Conservation (phyloP, 1,139 yeast species). For the Kodamaea ohmeri region DNA sequence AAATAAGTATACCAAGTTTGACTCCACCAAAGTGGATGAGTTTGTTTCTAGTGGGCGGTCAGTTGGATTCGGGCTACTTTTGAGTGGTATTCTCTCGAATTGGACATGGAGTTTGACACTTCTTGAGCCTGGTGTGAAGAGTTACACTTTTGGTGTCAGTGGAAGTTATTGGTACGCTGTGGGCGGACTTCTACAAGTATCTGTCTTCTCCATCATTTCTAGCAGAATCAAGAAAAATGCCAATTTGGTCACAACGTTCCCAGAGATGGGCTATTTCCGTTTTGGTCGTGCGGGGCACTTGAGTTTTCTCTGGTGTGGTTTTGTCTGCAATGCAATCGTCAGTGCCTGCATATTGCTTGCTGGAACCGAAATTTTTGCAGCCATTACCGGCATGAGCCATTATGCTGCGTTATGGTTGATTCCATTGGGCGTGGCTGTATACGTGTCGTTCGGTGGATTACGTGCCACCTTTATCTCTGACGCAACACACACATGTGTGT, state of each 20-base stretch:
- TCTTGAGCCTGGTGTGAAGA: conserved; percentile 29
- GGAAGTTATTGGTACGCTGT: conserved; percentile 35
- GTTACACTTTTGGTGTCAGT: conserved; percentile 21
- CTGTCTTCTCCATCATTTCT: conserved; percentile 37
- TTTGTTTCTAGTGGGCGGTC: conserved; percentile 37
- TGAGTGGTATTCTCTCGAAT: conserved; percentile 33
- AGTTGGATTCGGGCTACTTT: conserved; percentile 31
- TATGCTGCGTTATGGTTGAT: conserved; percentile 36
- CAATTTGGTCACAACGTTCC: conserved; percentile 38
- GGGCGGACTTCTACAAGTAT: conserved; percentile 36
- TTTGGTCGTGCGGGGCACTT: conserved; percentile 38
- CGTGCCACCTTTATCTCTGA: conserved; percentile 48
- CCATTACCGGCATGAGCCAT: conserved; percentile 35
- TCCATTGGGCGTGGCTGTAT: conserved; percentile 41
- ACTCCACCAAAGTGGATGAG: conserved; percentile 32
- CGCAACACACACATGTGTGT: conserved; percentile 43
- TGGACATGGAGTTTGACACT: conserved; percentile 42
- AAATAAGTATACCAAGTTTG: conserved; percentile 25
- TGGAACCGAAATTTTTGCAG: conserved; percentile 36
- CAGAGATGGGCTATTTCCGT: conserved; percentile 37
- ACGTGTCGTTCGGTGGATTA: conserved; percentile 44
- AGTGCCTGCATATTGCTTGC: conserved; percentile 38
- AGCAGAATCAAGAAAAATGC: conserved; percentile 39
- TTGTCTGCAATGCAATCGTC: conserved; percentile 37
- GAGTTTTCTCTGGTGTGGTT: conserved; percentile 35